phyloP scores from a whole-genome alignment of 352 stramenopile species.

The Plasmopara viticola region DNA sequence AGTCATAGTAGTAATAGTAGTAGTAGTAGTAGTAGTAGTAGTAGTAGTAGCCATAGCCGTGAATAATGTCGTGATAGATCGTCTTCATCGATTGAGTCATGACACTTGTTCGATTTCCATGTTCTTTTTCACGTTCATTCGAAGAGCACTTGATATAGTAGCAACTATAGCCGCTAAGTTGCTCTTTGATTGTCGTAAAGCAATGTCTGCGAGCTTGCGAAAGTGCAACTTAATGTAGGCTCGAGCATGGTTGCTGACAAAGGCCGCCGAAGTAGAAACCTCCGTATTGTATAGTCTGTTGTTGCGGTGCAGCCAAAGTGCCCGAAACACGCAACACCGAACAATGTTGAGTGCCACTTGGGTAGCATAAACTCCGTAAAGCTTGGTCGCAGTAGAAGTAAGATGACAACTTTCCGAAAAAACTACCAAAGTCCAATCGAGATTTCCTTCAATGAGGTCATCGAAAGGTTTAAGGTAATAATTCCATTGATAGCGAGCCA shows the following conservation, averaged over 20 bases:
- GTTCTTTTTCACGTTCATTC: background rate
- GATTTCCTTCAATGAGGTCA: too few relatives aligned
- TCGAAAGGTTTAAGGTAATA: too few relatives aligned
- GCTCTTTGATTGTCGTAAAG: background rate
- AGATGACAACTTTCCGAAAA: conserved; percentile 1
- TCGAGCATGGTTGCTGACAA: background rate
- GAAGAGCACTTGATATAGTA: background rate
- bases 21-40: background rate
- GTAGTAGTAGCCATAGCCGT: background rate
- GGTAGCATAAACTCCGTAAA: conserved; percentile 1
- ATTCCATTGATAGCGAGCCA: too few relatives aligned
- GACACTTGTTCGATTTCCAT: too few relatives aligned
- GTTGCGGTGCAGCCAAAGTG: conserved; percentile 9
- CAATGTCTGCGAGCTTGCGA: background rate
- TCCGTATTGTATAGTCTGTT: conserved; percentile 4
- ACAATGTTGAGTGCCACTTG: background rate
- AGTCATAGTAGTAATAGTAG: too few relatives aligned
- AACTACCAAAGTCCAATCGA: conserved; percentile 1
- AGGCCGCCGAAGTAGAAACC: background rate
- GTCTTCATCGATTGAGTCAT: too few relatives aligned
- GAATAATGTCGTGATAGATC: background rate
- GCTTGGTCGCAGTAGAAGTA: background rate
- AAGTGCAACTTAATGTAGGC: background rate
- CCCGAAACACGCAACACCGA: conserved; percentile 2
- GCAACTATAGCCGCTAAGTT: background rate